Percentiles rank a stretch among this genome's conserved stretches.
Evolutionary conservation across 148 eudicot species (phyloP).

Genomic region (Persicaria maculosa): DNA sequence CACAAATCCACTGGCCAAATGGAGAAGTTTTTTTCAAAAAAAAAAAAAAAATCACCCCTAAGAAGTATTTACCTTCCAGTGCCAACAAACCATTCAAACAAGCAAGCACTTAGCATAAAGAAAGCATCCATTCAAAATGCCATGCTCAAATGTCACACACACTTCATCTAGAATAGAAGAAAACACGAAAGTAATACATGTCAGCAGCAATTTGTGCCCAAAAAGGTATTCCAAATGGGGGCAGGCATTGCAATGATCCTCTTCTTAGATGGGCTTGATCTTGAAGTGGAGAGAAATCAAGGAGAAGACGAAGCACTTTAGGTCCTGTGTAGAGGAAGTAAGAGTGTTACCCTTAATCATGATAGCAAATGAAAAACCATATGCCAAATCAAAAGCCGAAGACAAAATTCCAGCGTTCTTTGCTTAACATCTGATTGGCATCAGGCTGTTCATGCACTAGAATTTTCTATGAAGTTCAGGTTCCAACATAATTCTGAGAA

Average conservation of each 20-base stretch:
- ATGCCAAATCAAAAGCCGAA: neutral
- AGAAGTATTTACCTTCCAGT: no score
- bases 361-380: neutral
- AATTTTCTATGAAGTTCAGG: neutral
- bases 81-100: no score
- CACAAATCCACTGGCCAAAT: no score
- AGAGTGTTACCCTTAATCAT: neutral
- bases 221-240: no score
- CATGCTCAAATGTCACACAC: no score
- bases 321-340: conserved; percentile 41
- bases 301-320: conserved; percentile 72
- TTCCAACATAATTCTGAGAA: neutral
- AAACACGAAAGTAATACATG: neutral
- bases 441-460: neutral
- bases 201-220: no score
- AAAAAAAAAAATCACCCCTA: no score
- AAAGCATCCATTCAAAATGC: no score
- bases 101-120: no score
- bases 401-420: neutral
- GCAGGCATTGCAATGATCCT: neutral
- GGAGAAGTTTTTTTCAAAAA: no score
- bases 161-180: neutral
- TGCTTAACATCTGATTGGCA: no score
- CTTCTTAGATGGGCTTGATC: conserved; percentile 58
- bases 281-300: conserved; percentile 72